phyloP scores from a whole-genome alignment of 2,329 filamentous ascomycete species.

The Pyrenochaeta sp. region DNA sequence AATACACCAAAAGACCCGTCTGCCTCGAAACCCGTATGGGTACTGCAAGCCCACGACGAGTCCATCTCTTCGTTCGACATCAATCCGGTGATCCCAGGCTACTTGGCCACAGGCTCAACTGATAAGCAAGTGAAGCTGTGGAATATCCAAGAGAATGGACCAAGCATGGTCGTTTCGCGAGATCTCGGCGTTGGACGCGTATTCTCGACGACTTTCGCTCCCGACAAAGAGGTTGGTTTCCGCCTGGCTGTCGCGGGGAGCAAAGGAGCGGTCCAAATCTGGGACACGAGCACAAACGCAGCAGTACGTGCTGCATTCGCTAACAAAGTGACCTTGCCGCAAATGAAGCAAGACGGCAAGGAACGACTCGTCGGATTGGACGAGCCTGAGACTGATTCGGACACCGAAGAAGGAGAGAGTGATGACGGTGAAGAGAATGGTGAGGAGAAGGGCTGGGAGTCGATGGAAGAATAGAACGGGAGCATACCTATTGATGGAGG shows the following conservation, averaged over 20 bases:
- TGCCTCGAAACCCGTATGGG: slow-evolving; percentile 87
- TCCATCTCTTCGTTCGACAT: slow-evolving; percentile 92
- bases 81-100: slow-evolving; percentile 88
- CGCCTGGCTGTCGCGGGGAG: slow-evolving; percentile 92
- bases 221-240: slow-evolving; percentile 90
- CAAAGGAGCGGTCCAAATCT: slow-evolving; percentile 90
- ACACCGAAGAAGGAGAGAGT: slow-evolving; percentile 60
- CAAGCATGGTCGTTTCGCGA: slow-evolving; percentile 88
- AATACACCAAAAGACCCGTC: slow-evolving; percentile 76
- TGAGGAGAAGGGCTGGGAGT: slow-evolving; percentile 50
- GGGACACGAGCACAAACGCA: slow-evolving; percentile 95
- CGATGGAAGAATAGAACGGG: slow-evolving; percentile 51
- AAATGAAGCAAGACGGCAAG: slow-evolving; percentile 67
- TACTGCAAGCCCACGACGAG: slow-evolving; percentile 92
- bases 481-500: slow-evolving; percentile 24
- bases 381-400: slow-evolving; percentile 70
- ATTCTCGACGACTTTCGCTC: slow-evolving; percentile 89
- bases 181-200: slow-evolving; percentile 95
- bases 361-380: slow-evolving; percentile 82
- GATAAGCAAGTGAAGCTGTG: slow-evolving; percentile 97
- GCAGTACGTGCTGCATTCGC: slow-evolving; percentile 87
- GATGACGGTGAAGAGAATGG: slow-evolving; percentile 49
- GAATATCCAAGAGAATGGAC: slow-evolving; percentile 84
- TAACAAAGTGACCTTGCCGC: slow-evolving; percentile 63
- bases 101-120: slow-evolving; percentile 90